phyloP scores from a whole-genome alignment of 352 stramenopile genomes.

The Pythium apleroticum region DNA sequence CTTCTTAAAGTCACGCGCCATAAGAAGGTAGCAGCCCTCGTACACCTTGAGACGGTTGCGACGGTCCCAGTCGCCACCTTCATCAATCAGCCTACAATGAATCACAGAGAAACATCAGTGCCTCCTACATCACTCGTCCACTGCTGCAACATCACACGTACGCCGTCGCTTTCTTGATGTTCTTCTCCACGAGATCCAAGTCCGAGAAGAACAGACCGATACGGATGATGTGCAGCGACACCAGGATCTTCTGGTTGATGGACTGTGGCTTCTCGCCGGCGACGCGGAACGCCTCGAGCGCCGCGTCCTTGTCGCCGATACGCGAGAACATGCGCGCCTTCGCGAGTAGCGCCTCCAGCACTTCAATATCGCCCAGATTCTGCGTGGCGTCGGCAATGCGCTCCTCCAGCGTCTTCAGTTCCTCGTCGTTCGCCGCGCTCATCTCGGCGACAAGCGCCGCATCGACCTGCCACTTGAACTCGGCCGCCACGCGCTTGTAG shows the following conservation, averaged over 20 bases:
- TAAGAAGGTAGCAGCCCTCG: constrained; percentile 93
- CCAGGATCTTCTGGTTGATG: constrained; percentile 98
- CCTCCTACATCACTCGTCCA: background rate
- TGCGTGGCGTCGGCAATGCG: constrained; percentile 92
- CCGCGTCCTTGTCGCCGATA: constrained; percentile 91
- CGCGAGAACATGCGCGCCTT: constrained; percentile 94
- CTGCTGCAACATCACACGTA: constrained; percentile 26
- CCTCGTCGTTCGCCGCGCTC: constrained; percentile 55
- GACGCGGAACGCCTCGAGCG: constrained; percentile 91
- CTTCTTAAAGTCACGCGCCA: constrained; percentile 93
- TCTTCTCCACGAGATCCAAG: constrained; percentile 76
- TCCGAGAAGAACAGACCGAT: constrained; percentile 89
- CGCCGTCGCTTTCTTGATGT: constrained; percentile 88
- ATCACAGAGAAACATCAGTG: constrained; percentile 4
- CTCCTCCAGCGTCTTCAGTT: constrained; percentile 82
- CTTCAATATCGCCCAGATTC: constrained; percentile 97
- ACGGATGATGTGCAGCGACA: constrained; percentile 92
- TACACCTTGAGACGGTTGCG: constrained; percentile 99
- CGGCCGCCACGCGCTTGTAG: constrained; percentile 65
- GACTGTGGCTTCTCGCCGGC: constrained; percentile 93
- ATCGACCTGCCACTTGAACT: constrained; percentile 76
- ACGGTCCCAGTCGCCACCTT: constrained; percentile 98
- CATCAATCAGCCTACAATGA: constrained; percentile 81
- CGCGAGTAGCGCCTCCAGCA: constrained; percentile 93
- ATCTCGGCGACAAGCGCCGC: constrained; percentile 55